Base-by-base conservation (phyloP, 2,329 filamentous ascomycete genomes). In the Diaporthe helianthi region DNA sequence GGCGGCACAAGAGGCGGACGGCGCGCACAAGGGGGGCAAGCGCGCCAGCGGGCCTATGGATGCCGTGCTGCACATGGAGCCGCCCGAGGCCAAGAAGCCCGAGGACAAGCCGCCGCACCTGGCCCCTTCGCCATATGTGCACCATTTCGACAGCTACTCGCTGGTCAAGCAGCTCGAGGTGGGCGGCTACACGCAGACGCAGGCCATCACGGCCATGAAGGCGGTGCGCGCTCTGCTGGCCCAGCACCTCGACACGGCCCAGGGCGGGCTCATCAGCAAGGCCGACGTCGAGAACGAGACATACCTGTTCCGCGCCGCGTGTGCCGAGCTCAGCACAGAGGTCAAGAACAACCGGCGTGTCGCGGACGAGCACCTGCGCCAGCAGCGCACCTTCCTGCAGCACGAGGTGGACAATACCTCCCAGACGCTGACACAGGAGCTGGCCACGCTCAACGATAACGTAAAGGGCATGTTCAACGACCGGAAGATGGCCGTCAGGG, bases 401-500 rank as follows among this genome's bases (percentile, higher is more conserved):
- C 94, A 98, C 78, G 96, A 98, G 79, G 90, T 94, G n/a, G 96
- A 99, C 78, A 97, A 97, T 22, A 79, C 98, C 67, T 90, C 88
- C 67, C 96, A 98, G 82, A 88, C 90, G 58, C 84, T 98, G 69
- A 92, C 90, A 41, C 94, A 98, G 79, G 94, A 98, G 78, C 85
- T 94, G 31, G 82, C 90, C 67, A 91, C 88, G 41, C 83, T 98
- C 70, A 96, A 93, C 75, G 95, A 99, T 77, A 93, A 94, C 67
- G 86, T 98, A n/a, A 93, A 94, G 78, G 95, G 93, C 69, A 92
- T 98, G 86, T 98, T 98, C 78, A 95, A 98, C 76, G 95, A 99
- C 78, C 89, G 97, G 52, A 96, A 95, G 78, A 97, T 98, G 92
- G 88, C 89, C 2, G 94, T 97, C 1, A 85, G 94, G 67, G 92